A percentile compares a stretch with the other conserved stretches of the same genome.
phyloP scores from a whole-genome alignment of 2,329 filamentous ascomycete species.

The Nakataea oryzae region DNA sequence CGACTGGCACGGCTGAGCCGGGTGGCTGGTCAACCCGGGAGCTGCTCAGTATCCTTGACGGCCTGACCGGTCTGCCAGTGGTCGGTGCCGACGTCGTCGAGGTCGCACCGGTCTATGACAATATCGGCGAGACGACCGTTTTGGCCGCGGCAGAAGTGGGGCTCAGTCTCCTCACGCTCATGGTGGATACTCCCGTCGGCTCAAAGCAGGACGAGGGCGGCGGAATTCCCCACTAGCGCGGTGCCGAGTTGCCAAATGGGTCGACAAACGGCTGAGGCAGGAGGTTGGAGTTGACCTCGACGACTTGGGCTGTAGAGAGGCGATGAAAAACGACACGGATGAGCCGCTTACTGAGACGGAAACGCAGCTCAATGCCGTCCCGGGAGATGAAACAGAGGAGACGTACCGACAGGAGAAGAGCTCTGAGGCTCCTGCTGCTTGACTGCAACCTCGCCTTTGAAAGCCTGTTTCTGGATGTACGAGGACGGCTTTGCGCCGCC shows the following conservation, averaged over 20 bases:
- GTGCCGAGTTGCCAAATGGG: neutral
- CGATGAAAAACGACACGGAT: neutral
- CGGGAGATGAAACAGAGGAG: neutral
- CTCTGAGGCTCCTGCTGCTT: neutral
- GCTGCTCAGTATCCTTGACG: conserved; percentile 62
- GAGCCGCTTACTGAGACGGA: neutral
- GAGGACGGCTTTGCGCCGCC: conserved; percentile 2
- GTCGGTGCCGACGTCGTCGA: conserved; percentile 75
- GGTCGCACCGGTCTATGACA: conserved; percentile 69
- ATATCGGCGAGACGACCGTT: conserved; percentile 55
- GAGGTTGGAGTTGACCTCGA: conserved; percentile 6
- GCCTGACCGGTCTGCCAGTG: conserved; percentile 59
- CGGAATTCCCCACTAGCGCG: neutral
- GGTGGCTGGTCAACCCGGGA: conserved; percentile 75
- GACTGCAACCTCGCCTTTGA: conserved; percentile 5
- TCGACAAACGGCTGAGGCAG: conserved; percentile 9
- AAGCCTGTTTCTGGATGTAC: neutral
- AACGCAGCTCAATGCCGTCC: neutral
- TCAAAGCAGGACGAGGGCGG: neutral
- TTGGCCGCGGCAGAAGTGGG: conserved; percentile 2
- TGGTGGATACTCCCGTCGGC: conserved; percentile 2
- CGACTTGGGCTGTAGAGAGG: neutral
- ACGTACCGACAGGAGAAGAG: neutral
- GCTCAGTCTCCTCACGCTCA: conserved; percentile 2
- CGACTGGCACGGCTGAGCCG: conserved; percentile 68